Conservation (phyloP, 2,329 filamentous ascomycete genomes). For the Aspergillus sp. region DNA sequence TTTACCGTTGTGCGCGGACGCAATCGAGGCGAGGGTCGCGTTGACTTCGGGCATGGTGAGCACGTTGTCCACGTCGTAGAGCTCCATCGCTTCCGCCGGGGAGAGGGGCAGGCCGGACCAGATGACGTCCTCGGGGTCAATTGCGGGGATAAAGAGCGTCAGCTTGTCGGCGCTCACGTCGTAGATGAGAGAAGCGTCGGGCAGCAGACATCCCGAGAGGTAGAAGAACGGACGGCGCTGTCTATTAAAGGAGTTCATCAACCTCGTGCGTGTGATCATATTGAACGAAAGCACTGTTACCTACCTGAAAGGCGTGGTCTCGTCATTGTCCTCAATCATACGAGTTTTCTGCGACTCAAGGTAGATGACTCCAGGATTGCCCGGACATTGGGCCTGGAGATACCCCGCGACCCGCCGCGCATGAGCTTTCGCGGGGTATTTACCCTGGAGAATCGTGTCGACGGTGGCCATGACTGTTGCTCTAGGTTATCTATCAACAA, state of each 20-base stretch:
- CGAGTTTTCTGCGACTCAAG: slow-evolving; percentile 79
- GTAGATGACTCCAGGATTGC: slow-evolving; percentile 74
- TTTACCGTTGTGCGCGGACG: slow-evolving; percentile 33
- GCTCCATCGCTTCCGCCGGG: slow-evolving; percentile 67
- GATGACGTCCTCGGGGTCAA: slow-evolving; percentile 82
- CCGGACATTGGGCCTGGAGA: slow-evolving; percentile 63
- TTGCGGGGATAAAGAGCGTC: slow-evolving; percentile 86
- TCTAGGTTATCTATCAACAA: neutral
- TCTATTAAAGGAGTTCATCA: slow-evolving; percentile 44
- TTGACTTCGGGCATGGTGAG: slow-evolving; percentile 72
- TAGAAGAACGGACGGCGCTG: slow-evolving; percentile 96
- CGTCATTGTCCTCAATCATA: slow-evolving; percentile 86
- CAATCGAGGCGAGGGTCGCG: slow-evolving; percentile 58
- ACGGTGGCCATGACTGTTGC: slow-evolving; percentile 27
- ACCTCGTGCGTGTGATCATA: neutral
- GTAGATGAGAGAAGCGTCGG: slow-evolving; percentile 79
- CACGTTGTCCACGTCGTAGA: slow-evolving; percentile 81
- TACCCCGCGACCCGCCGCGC: slow-evolving; percentile 78
- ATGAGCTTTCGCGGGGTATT: slow-evolving; percentile 83
- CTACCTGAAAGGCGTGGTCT: slow-evolving; percentile 77
- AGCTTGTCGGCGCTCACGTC: slow-evolving; percentile 70
- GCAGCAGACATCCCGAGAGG: slow-evolving; percentile 76
- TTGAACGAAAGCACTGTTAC: neutral
- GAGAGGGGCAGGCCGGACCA: slow-evolving; percentile 88
- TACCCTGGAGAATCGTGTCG: slow-evolving; percentile 50